Percentiles rank a stretch among this genome's conserved stretches.
phyloP scores from a whole-genome alignment of 2,329 filamentous ascomycete species.

The Aspergillus arachidicola region DNA sequence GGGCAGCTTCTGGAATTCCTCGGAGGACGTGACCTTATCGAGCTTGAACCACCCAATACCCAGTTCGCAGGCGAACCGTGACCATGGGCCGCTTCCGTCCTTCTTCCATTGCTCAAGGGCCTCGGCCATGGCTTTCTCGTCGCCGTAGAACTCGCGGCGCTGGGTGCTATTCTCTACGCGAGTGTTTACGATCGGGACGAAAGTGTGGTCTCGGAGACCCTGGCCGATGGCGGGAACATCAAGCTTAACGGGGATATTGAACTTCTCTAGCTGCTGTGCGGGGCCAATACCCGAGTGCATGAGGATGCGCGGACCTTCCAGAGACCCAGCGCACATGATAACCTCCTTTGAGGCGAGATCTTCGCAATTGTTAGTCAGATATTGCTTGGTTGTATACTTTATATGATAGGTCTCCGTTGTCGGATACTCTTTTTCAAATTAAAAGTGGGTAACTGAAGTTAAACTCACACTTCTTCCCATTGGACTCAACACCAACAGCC shows the following conservation, averaged over 20 bases:
- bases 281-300: constrained; percentile 55
- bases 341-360: constrained; percentile 42
- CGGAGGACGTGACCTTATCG: constrained; percentile 39
- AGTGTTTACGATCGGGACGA: constrained; percentile 40
- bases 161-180: constrained; percentile 41
- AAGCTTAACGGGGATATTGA: constrained; percentile 45
- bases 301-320: constrained; percentile 47
- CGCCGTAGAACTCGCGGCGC: constrained; percentile 51
- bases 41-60: constrained; percentile 47
- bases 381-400: not conserved
- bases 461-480: constrained; percentile 44
- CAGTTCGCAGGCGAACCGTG: constrained; percentile 32
- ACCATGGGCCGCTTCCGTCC: constrained; percentile 43
- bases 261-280: constrained; percentile 41
- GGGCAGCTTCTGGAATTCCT: constrained; percentile 57
- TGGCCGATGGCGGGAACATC: constrained; percentile 48
- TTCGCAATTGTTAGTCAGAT: constrained; percentile 9
- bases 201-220: constrained; percentile 49
- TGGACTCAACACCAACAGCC: constrained; percentile 49
- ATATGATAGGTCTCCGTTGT: not conserved
- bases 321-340: constrained; percentile 43
- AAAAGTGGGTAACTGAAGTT: not conserved
- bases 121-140: constrained; percentile 44
- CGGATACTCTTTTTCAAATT: not conserved
- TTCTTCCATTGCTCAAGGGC: constrained; percentile 54